Evolutionary conservation across 202 grass and related monocot species (phyloP).

Genomic region (Panicum hallii): DNA sequence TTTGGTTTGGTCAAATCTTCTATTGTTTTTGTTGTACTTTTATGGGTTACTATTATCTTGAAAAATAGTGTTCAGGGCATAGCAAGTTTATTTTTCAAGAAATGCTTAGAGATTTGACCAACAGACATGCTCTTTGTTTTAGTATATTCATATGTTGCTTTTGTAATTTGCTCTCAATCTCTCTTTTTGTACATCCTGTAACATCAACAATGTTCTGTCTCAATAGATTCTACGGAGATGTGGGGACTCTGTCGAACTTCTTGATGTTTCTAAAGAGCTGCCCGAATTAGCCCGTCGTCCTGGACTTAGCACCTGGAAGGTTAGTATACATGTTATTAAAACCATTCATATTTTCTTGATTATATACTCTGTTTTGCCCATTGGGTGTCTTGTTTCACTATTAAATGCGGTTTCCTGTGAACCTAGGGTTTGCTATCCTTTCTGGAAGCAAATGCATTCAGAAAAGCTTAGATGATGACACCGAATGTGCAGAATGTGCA

Average conservation of each 20-base stretch:
- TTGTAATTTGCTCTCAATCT: not conserved
- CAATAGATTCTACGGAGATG: constrained; percentile 83
- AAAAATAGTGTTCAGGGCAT: constrained; percentile 38
- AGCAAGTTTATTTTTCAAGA: not conserved
- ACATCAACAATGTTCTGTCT: constrained; percentile 29
- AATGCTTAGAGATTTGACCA: constrained; percentile 28
- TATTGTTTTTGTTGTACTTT: constrained; percentile 9
- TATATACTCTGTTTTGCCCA: not conserved
- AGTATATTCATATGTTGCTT: constrained; percentile 11
- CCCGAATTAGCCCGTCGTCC: constrained; percentile 76
- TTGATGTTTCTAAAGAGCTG: constrained; percentile 87
- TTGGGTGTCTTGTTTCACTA: not conserved
- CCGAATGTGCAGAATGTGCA: not conserved
- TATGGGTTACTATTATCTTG: constrained; percentile 13
- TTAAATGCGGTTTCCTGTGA: constrained; percentile 17
- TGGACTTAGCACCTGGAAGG: constrained; percentile 93
- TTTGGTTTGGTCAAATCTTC: constrained; percentile 14
- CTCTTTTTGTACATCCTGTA: constrained; percentile 5
- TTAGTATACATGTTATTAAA: constrained; percentile 45
- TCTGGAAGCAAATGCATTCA: constrained; percentile 10
- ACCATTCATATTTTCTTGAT: constrained; percentile 33
- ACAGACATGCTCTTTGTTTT: not conserved
- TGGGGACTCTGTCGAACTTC: constrained; percentile 80
- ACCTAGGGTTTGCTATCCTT: constrained; percentile 24
- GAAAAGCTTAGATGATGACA: not conserved